Base-by-base conservation (phyloP, 139 green algal genomes). In the Zygnema cylindricum region DNA sequence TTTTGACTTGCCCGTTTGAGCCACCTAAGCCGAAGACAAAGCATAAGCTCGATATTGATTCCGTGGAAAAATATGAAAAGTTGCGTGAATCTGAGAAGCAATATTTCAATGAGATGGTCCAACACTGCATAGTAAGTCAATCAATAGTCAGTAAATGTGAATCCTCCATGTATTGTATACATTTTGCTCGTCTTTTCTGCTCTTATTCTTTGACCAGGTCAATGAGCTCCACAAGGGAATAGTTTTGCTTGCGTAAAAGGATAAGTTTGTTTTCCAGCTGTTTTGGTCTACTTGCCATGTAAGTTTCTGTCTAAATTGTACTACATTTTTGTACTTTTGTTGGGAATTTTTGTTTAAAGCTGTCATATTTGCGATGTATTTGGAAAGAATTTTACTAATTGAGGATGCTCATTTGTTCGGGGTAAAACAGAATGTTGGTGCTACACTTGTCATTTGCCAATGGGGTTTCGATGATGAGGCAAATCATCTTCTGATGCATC, bases 381-480 rank as follows among this genome's bases (percentile, higher is more conserved):
- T 30, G 57, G 30, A 73, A 73, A 73, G 57, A 73, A 73, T 73
- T 73, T 73, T 73, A 30, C 30, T n/a, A n/a, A 30, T 30, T n/a
- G 30, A 30, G 57, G 57, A 73, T 30, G 57, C 57, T 73, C n/a
- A n/a, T n/a, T n/a, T n/a, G n/a, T n/a, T n/a, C n/a, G 78, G 11
- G 21, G 11, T 78, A 11, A 85, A 0, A 22, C 84, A 92, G 88
- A 54, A 94, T 76, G 92, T 89, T 36, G 95, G 96, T 35, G 96
- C 96, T 0, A 95, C 90, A 3, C 93, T 99, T 7, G 93, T 99
- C 63, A 96, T 99, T 81, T 99, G 96, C 75, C 97, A 99, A 92
- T 99, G 97, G 97, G 97, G 98, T 69, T 99, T 99, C 91, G 98
- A 99, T 90, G 98, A 99, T 87, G 98, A 99, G 94, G 98, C 98